Conservation (phyloP, 257 asterid genomes). For the Solanum chiquidenum region DNA sequence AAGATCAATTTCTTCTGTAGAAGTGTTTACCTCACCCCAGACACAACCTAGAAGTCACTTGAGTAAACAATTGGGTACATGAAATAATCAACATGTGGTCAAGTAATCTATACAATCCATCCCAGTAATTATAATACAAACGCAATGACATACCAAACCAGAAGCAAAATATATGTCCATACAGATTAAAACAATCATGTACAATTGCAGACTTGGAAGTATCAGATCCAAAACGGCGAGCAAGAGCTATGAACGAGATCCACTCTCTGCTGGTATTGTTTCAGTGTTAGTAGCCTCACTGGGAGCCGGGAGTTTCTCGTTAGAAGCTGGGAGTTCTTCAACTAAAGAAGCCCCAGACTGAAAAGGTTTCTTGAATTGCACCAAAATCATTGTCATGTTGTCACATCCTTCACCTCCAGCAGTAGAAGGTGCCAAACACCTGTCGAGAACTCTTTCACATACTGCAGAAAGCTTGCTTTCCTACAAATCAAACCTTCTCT, state of each 20-base stretch:
- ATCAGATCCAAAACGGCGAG: neutral
- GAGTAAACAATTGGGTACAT: neutral
- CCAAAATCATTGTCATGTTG: slow-evolving; percentile 92
- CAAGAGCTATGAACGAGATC: neutral
- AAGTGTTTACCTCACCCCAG: neutral
- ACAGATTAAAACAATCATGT: neutral
- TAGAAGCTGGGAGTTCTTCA: slow-evolving; percentile 3
- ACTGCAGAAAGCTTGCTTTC: slow-evolving; percentile 61
- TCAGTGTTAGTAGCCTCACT: slow-evolving; percentile 9
- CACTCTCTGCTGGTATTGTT: slow-evolving; percentile 1
- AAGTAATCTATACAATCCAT: neutral
- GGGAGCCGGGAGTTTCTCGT: slow-evolving; percentile 16
- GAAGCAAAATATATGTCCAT: neutral
- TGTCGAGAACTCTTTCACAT: slow-evolving; percentile 69
- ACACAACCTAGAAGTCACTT: neutral
- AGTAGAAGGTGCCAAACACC: slow-evolving; percentile 87
- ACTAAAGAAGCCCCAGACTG: slow-evolving; percentile 4
- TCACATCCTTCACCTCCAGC: slow-evolving; percentile 90
- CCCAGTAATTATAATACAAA: neutral
- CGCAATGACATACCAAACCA: neutral
- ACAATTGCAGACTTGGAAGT: neutral
- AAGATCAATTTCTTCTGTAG: neutral
- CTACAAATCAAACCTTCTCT: slow-evolving; percentile 24
- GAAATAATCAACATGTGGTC: neutral
- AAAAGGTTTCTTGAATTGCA: slow-evolving; percentile 51